Evolutionary conservation across 2,329 filamentous ascomycete genomes (phyloP).

Genomic region (Calonectria naviculata): DNA sequence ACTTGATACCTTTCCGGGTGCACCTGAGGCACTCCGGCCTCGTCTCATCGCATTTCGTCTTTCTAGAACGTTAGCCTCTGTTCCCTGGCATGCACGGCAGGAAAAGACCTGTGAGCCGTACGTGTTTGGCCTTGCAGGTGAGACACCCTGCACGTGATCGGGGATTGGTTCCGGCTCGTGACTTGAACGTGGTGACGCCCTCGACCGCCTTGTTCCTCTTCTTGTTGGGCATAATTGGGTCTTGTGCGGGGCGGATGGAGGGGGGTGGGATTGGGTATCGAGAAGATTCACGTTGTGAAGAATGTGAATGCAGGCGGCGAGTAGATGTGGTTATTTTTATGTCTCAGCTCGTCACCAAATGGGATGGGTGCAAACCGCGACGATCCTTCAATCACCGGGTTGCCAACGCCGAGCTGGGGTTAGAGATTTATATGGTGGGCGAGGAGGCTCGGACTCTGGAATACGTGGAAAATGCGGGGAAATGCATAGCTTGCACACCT

Average conservation of each 20-base stretch:
- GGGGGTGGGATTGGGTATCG: background rate
- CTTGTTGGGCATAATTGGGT: constrained; percentile 12
- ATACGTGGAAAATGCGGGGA: constrained; percentile 23
- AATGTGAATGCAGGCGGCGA: background rate
- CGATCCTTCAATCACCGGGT: background rate
- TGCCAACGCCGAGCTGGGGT: background rate
- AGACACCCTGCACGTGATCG: constrained; percentile 43
- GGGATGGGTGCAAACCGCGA: background rate
- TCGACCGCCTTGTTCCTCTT: constrained; percentile 4
- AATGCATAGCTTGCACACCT: constrained; percentile 16
- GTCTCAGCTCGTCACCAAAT: background rate
- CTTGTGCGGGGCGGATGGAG: background rate
- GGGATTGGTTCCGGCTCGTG: constrained; percentile 17
- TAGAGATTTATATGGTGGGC: constrained; percentile 8
- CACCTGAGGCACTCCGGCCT: constrained; percentile 42
- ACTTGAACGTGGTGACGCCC: constrained; percentile 16
- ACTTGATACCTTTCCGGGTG: constrained; percentile 41
- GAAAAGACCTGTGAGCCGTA: constrained; percentile 10
- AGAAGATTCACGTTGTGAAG: background rate
- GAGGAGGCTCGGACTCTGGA: background rate
- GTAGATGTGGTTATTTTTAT: background rate
- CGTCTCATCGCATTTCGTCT: constrained; percentile 47
- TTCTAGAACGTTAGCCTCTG: constrained; percentile 23
- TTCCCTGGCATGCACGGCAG: background rate
- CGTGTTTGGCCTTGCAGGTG: constrained; percentile 43